Conservation (phyloP, 106 monocot species). For the Apostasia shenzhenica region DNA sequence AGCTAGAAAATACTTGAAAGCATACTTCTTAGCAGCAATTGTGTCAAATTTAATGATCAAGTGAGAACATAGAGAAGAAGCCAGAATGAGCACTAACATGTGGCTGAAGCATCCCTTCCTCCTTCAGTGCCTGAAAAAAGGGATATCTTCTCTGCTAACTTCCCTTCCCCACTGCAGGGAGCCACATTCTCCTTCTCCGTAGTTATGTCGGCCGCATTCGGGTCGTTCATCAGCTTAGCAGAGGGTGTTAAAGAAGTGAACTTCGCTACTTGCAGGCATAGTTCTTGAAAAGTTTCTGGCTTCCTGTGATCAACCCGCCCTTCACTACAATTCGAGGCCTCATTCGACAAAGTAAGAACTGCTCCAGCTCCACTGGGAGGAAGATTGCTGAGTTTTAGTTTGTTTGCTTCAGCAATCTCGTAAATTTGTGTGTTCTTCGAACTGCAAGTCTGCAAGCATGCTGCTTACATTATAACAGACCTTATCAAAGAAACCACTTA, state of each 20-base stretch:
- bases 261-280: background rate
- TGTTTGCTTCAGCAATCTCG: background rate
- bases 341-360: background rate
- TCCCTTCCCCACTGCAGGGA: background rate
- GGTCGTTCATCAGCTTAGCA: background rate
- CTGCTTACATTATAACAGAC: background rate
- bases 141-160: background rate
- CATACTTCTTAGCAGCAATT: too few species aligned
- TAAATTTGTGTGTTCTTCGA: background rate
- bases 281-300: background rate
- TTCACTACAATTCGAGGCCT: background rate
- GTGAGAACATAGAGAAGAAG: too few species aligned
- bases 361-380: background rate
- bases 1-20: too few species aligned
- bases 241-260: background rate
- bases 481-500: conserved; percentile 6
- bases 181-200: background rate
- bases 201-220: background rate
- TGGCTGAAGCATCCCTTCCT: too few species aligned
- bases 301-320: background rate
- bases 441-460: background rate
- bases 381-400: background rate
- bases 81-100: background rate
- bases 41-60: too few species aligned
- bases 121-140: background rate